Conservation (phyloP, 1,139 yeast species). For the Suhomyces taliae region DNA sequence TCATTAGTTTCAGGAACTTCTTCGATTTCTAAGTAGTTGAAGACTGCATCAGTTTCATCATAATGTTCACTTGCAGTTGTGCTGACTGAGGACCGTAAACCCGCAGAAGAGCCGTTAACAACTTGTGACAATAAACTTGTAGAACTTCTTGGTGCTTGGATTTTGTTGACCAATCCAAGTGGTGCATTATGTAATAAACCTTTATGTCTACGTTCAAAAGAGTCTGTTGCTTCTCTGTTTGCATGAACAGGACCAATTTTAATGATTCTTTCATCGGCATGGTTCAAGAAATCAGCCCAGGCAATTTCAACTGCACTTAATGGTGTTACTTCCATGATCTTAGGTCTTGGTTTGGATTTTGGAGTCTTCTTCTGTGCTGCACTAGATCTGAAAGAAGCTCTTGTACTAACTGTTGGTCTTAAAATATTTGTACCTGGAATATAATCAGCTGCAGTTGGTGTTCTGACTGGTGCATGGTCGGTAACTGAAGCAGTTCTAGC, state of each 20-base stretch:
- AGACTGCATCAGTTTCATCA: constrained; percentile 34
- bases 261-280: constrained; percentile 69
- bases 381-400: constrained; percentile 31
- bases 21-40: constrained; percentile 26
- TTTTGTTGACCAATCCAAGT: constrained; percentile 36
- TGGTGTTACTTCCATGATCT: constrained; percentile 51
- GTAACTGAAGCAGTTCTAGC: background rate
- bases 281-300: constrained; percentile 61
- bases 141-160: constrained; percentile 19
- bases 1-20: constrained; percentile 15
- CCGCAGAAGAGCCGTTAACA: constrained; percentile 48
- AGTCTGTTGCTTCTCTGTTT: constrained; percentile 39
- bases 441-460: constrained; percentile 28
- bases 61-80: constrained; percentile 12
- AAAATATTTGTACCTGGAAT: constrained; percentile 62
- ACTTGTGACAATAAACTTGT: constrained; percentile 49
- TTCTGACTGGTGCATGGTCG: background rate
- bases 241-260: constrained; percentile 58
- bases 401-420: constrained; percentile 50
- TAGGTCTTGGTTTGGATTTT: constrained; percentile 23
- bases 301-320: constrained; percentile 62
- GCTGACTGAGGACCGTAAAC: constrained; percentile 25
- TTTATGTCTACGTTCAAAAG: constrained; percentile 55
- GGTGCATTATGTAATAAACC: constrained; percentile 66
- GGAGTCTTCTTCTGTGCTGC: constrained; percentile 14